Conservation (phyloP, 2,329 filamentous ascomycete species). For the Orbilia ellipsospora region DNA sequence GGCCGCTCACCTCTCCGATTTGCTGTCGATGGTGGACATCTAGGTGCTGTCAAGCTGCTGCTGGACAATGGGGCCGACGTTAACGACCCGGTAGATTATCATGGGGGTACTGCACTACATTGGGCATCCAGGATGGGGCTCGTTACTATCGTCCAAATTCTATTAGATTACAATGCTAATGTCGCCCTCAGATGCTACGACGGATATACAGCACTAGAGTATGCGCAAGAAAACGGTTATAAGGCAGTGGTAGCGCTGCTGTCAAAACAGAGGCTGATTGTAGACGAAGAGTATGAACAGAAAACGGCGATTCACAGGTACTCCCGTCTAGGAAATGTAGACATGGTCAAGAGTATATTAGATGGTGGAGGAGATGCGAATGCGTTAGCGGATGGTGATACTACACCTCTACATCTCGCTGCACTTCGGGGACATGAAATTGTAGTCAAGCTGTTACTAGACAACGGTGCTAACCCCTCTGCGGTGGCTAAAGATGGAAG, state of each 20-base stretch:
- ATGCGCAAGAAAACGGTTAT: slow-evolving; percentile 46
- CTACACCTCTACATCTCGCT: slow-evolving; percentile 56
- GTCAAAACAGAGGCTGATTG: slow-evolving; percentile 25
- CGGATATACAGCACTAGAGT: slow-evolving; percentile 49
- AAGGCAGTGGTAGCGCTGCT: slow-evolving; percentile 55
- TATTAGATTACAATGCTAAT: slow-evolving; percentile 23
- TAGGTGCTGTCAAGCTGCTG: slow-evolving; percentile 56
- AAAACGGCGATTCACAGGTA: slow-evolving; percentile 58
- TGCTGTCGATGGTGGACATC: slow-evolving; percentile 35
- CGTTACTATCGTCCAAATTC: slow-evolving; percentile 16
- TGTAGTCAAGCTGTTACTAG: slow-evolving; percentile 56
- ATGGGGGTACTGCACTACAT: slow-evolving; percentile 51
- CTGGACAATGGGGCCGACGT: slow-evolving; percentile 50
- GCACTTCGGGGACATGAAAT: slow-evolving; percentile 56
- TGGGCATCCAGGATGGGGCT: slow-evolving; percentile 35
- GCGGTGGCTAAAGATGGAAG: slow-evolving; percentile 39
- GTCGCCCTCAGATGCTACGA: slow-evolving; percentile 26
- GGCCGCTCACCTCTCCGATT: slow-evolving; percentile 38
- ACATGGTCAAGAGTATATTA: slow-evolving; percentile 52
- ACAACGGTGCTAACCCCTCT: slow-evolving; percentile 22
- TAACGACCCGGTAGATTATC: slow-evolving; percentile 48
- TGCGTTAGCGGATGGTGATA: slow-evolving; percentile 34
- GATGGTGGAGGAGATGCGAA: slow-evolving; percentile 39
- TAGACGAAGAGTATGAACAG: slow-evolving; percentile 31
- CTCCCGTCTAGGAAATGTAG: slow-evolving; percentile 55